Evolutionary conservation across 192 early-diverging fungal genomes (phyloP), one percentile per base, ranked within the genome.

Genomic region (Spinellus fusiger): DNA sequence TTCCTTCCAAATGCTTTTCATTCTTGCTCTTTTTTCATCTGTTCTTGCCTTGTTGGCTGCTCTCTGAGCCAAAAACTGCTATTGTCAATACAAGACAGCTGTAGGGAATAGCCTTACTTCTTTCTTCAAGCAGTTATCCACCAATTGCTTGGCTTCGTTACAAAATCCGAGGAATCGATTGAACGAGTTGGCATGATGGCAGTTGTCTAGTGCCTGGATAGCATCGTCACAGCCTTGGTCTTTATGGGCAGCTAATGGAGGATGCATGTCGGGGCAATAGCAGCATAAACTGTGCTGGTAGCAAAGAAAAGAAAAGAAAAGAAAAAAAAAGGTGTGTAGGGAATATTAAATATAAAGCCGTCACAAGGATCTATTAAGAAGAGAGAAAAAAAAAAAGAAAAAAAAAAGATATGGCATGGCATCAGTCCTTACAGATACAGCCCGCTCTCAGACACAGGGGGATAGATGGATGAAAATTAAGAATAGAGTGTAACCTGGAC

Each of bases 181-280:
- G 26, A 80, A 74, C 46, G 80, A 64, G 25, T 73, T 73, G 26
- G 73, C 65, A 23, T 59, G 31, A 61, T 83, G 81, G 51, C 81
- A 83, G 18, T 77, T 59, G 20, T 83, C 78, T 18, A 83, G 64
- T n/a, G 77, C 70, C 40, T 74, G 56, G 63, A 83, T 83, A 22
- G 78, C 61, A 10, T 75, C 73, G 18, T 80, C 69, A 55, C 81
- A 83, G 29, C 72, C 68, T 73, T 62, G 62, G 32, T 77, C 67
- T 54, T 62, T 69, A 57, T 77, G 75, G 13, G 47, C 32, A 33
- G 57, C 68, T 55, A 77, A 58, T 28, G 48, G 66, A 38, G 75
- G 75, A 55, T 77, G 75, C 75, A 77, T 77, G 26, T 9, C n/a
- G n/a, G n/a, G n/a, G n/a, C n/a, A n/a, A n/a, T n/a, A n/a, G n/a